These are phyloP conservation scores for Malassezia restricta DNA, from an alignment of 1,284 basidiomycete genomes.

Conservation along the genomic window DNA sequence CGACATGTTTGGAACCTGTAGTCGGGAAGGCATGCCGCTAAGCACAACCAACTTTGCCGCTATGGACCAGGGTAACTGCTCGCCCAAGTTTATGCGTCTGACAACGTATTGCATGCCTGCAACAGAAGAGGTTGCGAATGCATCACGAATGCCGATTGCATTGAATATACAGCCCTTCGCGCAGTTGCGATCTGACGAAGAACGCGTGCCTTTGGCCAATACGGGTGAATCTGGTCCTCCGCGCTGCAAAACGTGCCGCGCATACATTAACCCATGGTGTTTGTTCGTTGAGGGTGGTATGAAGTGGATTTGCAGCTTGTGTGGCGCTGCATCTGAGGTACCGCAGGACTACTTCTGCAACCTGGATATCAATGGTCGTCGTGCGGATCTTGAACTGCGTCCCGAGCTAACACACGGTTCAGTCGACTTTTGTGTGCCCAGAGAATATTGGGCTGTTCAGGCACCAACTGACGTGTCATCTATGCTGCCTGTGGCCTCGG, in stretches of 20 bases:
- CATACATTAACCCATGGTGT: slow-evolving; percentile 92
- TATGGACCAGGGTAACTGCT: slow-evolving; percentile 75
- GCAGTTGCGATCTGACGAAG: slow-evolving; percentile 57
- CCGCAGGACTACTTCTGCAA: slow-evolving; percentile 67
- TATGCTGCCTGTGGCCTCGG: slow-evolving; percentile 23
- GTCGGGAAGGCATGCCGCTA: slow-evolving; percentile 59
- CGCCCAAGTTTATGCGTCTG: slow-evolving; percentile 57
- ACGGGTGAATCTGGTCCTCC: slow-evolving; percentile 62
- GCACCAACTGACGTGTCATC: slow-evolving; percentile 24
- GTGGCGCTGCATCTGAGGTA: slow-evolving; percentile 63
- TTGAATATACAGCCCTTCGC: slow-evolving; percentile 84
- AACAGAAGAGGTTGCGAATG: slow-evolving; percentile 64
- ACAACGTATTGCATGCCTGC: slow-evolving; percentile 65
- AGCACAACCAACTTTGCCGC: slow-evolving; percentile 76
- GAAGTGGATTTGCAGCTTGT: slow-evolving; percentile 87
- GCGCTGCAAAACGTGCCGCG: slow-evolving; percentile 73
- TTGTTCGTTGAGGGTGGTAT: slow-evolving; percentile 71
- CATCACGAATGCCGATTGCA: slow-evolving; percentile 68
- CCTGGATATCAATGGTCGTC: slow-evolving; percentile 65
- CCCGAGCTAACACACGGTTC: slow-evolving; percentile 84
- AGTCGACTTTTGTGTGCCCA: slow-evolving; percentile 74
- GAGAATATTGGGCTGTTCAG: slow-evolving; percentile 69
- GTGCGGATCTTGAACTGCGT: slow-evolving; percentile 69
- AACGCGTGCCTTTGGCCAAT: slow-evolving; percentile 58
- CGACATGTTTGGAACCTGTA: slow-evolving; percentile 62